Percentiles rank a stretch among this genome's conserved stretches.
Evolutionary conservation across 140 eudicot species (phyloP).

Genomic region (Bidens hawaiensis): DNA sequence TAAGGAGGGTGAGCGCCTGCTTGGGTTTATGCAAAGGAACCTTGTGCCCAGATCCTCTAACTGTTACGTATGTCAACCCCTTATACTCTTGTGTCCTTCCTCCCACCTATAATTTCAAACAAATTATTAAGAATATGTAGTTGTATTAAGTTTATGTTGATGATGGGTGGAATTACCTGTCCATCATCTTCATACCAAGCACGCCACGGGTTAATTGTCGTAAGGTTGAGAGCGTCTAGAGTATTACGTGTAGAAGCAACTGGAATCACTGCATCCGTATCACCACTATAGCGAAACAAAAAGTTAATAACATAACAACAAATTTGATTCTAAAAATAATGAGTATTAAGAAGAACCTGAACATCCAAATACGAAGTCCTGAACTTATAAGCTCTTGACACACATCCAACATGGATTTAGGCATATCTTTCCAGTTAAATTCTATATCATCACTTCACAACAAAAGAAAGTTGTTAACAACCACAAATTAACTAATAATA

Average conservation of each 20-base stretch:
- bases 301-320: not conserved
- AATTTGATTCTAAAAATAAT: not conserved
- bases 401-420: slow-evolving; percentile 62
- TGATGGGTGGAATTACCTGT: slow-evolving; percentile 52
- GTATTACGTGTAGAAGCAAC: slow-evolving; percentile 92
- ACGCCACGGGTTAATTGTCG: slow-evolving; percentile 71
- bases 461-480: slow-evolving; percentile 10
- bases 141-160: not conserved
- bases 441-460: slow-evolving; percentile 42
- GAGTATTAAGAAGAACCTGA: slow-evolving; percentile 47
- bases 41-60: slow-evolving; percentile 96
- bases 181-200: slow-evolving; percentile 97
- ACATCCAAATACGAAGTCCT: slow-evolving; percentile 88
- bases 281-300: slow-evolving; percentile 55
- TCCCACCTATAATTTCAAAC: slow-evolving; percentile 67
- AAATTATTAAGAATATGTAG: not conserved
- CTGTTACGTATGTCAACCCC: slow-evolving; percentile 75
- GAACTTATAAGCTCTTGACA: slow-evolving; percentile 63
- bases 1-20: slow-evolving; percentile 67
- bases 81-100: slow-evolving; percentile 81
- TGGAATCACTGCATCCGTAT: slow-evolving; percentile 88
- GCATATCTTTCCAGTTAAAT: slow-evolving; percentile 73
- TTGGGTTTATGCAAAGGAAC: slow-evolving; percentile 87
- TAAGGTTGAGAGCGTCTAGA: slow-evolving; percentile 75
- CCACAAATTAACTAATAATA: too few species aligned